These are phyloP conservation scores for Sporothrix pallida DNA, from an alignment of 2,329 filamentous ascomycete species.

Conservation along the genomic window DNA sequence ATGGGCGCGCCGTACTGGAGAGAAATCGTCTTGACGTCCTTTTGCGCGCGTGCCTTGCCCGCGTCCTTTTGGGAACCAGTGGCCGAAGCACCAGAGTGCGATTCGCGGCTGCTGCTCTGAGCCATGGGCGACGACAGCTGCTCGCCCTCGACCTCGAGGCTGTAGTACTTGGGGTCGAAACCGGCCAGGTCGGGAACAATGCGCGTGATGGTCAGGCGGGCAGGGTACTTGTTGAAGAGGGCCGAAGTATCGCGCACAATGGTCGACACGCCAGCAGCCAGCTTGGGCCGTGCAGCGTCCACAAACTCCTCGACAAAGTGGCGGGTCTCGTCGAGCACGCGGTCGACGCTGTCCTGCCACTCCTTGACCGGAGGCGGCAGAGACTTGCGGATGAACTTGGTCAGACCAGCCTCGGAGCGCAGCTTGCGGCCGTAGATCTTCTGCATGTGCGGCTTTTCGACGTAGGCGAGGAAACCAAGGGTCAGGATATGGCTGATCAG, in stretches of 20 bases:
- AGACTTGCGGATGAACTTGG: conserved; percentile 86
- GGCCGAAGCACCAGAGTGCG: not conserved
- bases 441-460: conserved; percentile 97
- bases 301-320: conserved; percentile 92
- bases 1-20: conserved; percentile 92
- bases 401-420: conserved; percentile 85
- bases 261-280: conserved; percentile 83
- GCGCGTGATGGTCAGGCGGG: conserved; percentile 80
- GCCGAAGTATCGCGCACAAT: conserved; percentile 87
- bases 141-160: conserved; percentile 73
- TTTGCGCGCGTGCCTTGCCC: conserved; percentile 63
- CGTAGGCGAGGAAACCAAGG: conserved; percentile 85
- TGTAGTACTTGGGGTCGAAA: conserved; percentile 79
- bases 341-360: conserved; percentile 86
- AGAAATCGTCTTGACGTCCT: conserved; percentile 73
- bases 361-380: conserved; percentile 82
- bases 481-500: conserved; percentile 84
- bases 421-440: conserved; percentile 90
- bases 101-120: conserved; percentile 45
- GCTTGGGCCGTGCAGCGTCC: conserved; percentile 81
- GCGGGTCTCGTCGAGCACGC: conserved; percentile 81
- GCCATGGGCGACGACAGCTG: not conserved
- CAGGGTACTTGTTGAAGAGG: conserved; percentile 87
- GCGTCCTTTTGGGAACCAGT: conserved; percentile 67
- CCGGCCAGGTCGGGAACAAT: conserved; percentile 81